These are phyloP conservation scores for Dothistroma pini DNA, from an alignment of 2,329 filamentous ascomycete species.

Conservation along the genomic window DNA sequence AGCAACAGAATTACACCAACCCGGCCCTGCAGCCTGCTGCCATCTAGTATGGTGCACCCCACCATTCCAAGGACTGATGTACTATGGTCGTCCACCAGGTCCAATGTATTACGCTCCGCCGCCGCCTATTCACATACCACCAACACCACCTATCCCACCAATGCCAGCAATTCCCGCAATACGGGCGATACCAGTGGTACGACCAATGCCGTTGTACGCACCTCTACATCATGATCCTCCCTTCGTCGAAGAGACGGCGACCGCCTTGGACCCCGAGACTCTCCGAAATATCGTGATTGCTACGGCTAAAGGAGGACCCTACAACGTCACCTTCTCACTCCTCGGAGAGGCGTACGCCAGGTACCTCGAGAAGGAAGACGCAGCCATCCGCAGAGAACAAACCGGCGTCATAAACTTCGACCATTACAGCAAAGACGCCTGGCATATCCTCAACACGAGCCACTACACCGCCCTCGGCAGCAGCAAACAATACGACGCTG, in stretches of 20 bases:
- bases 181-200: neutral
- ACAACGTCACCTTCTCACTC: too few species aligned
- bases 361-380: neutral
- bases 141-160: neutral
- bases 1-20: neutral
- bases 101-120: neutral
- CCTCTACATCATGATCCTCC: neutral
- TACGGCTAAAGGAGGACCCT: too few species aligned
- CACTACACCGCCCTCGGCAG: neutral
- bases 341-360: too few species aligned
- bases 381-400: neutral
- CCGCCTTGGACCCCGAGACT: too few species aligned
- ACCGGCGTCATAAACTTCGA: neutral
- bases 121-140: neutral
- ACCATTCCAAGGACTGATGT: neutral
- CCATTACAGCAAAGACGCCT: conserved; percentile 1
- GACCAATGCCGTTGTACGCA: neutral
- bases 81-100: neutral
- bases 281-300: too few species aligned
- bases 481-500: neutral
- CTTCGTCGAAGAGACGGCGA: too few species aligned
- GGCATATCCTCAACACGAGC: neutral
- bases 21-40: neutral
- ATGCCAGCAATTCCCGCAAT: neutral
- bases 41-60: neutral